phyloP scores from a whole-genome alignment of 2,329 filamentous ascomycete genomes.

The Gnomoniopsis sp. region DNA sequence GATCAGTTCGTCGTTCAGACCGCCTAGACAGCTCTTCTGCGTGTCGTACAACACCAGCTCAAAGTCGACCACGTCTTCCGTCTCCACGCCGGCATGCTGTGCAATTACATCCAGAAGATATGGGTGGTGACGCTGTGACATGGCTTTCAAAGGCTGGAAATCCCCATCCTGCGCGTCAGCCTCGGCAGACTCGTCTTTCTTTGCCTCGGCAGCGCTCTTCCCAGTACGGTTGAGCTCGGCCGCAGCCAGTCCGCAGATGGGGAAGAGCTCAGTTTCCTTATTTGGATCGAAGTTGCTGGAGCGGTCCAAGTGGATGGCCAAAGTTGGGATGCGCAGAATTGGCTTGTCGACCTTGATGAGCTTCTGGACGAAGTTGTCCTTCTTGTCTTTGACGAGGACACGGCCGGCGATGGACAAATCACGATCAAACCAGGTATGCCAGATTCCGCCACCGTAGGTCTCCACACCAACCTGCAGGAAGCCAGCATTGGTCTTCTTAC shows the following conservation, averaged over 20 bases:
- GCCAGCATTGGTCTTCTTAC: slow-evolving; percentile 80
- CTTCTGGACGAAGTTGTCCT: slow-evolving; percentile 75
- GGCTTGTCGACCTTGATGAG: slow-evolving; percentile 89
- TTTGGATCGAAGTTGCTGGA: slow-evolving; percentile 87
- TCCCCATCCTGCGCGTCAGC: slow-evolving; percentile 44
- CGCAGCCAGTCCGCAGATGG: slow-evolving; percentile 82
- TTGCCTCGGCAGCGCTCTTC: slow-evolving; percentile 41
- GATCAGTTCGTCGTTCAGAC: slow-evolving; percentile 89
- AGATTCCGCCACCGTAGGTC: slow-evolving; percentile 93
- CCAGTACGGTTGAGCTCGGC: slow-evolving; percentile 81
- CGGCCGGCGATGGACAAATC: slow-evolving; percentile 88
- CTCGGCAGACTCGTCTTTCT: slow-evolving; percentile 33
- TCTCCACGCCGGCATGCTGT: slow-evolving; percentile 66
- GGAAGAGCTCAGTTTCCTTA: slow-evolving; percentile 94
- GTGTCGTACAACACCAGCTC: slow-evolving; percentile 97
- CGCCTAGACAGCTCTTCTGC: slow-evolving; percentile 84
- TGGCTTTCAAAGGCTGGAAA: slow-evolving; percentile 73
- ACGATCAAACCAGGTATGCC: slow-evolving; percentile 98
- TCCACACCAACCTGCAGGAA: slow-evolving; percentile 95
- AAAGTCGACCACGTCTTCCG: slow-evolving; percentile 80
- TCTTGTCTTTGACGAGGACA: slow-evolving; percentile 71
- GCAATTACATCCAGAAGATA: slow-evolving; percentile 84
- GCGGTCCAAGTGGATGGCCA: slow-evolving; percentile 91
- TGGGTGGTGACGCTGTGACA: slow-evolving; percentile 83
- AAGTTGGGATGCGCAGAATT: slow-evolving; percentile 84